These are phyloP conservation scores for Hirsutella rhossiliensis DNA, from an alignment of 2,329 filamentous ascomycete species.

Conservation along the genomic window DNA sequence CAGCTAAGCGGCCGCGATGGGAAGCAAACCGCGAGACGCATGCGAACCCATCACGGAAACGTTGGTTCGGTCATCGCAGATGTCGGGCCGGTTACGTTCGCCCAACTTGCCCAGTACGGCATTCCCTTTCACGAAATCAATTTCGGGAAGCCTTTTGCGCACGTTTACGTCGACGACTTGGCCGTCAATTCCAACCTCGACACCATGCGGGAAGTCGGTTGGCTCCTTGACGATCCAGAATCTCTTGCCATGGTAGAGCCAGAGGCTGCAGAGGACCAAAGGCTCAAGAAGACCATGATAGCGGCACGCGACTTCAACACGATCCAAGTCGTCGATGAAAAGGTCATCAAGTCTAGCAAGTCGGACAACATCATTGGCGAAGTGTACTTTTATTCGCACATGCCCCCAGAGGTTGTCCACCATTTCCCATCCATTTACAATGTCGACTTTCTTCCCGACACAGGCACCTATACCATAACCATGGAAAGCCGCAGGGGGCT, in stretches of 20 bases:
- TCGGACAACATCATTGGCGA: slow-evolving; percentile 18
- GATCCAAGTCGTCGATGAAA: slow-evolving; percentile 15
- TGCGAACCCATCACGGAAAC: slow-evolving; percentile 16
- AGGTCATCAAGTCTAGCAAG: slow-evolving; percentile 18
- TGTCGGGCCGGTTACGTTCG: slow-evolving; percentile 13
- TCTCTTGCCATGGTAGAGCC: slow-evolving; percentile 4
- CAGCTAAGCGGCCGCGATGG: too few species aligned
- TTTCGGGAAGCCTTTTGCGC: slow-evolving; percentile 17
- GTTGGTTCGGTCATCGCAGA: slow-evolving; percentile 14
- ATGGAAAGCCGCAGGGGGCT: slow-evolving; percentile 16
- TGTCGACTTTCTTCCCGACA: slow-evolving; percentile 14
- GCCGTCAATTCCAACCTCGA: slow-evolving; percentile 3
- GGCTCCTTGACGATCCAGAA: slow-evolving; percentile 13
- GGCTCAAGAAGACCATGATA: slow-evolving; percentile 15
- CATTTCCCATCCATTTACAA: slow-evolving; percentile 13
- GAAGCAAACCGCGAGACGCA: slow-evolving; percentile 14
- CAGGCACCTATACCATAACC: slow-evolving; percentile 13
- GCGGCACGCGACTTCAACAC: slow-evolving; percentile 18
- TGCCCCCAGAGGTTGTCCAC: slow-evolving; percentile 10
- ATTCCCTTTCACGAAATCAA: slow-evolving; percentile 17
- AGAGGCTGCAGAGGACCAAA: slow-evolving; percentile 3
- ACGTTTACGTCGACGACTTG: slow-evolving; percentile 16
- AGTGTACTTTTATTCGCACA: slow-evolving; percentile 19
- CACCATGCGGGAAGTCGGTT: slow-evolving; percentile 9
- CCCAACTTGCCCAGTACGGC: slow-evolving; percentile 13